phyloP scores from a whole-genome alignment of 768 basidiomycete species.

The Leccinum olivaceopallidum region DNA sequence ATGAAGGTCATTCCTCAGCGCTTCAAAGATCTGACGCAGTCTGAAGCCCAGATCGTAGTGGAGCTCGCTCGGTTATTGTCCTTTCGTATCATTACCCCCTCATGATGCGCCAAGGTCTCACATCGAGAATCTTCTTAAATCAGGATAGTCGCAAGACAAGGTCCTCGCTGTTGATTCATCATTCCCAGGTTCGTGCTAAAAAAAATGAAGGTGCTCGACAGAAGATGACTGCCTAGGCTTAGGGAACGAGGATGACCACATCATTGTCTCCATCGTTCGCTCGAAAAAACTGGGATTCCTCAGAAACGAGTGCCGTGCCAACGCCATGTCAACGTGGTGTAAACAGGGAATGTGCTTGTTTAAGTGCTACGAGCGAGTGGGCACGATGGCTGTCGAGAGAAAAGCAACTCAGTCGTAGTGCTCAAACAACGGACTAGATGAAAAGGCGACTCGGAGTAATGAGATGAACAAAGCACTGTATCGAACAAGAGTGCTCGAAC shows the following conservation, averaged over 20 bases:
- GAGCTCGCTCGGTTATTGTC: constrained; percentile 50
- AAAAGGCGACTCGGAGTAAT: neutral
- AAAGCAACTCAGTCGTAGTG: neutral
- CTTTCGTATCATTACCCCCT: constrained; percentile 72
- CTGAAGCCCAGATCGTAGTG: constrained; percentile 48
- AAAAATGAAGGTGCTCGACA: constrained; percentile 7
- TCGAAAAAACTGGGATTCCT: constrained; percentile 64
- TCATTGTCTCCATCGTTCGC: constrained; percentile 71
- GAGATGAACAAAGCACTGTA: neutral
- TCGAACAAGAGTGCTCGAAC: neutral
- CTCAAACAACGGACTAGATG: neutral
- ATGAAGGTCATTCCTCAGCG: neutral
- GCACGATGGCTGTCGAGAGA: neutral
- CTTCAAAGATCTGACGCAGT: constrained; percentile 3
- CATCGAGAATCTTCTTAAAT: constrained; percentile 58
- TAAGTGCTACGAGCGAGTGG: neutral
- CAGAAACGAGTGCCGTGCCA: constrained; percentile 59
- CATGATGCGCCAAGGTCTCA: constrained; percentile 68
- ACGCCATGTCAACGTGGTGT: constrained; percentile 85
- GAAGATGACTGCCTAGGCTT: constrained; percentile 11
- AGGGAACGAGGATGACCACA: constrained; percentile 83
- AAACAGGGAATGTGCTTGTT: constrained; percentile 58
- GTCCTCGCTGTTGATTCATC: constrained; percentile 81
- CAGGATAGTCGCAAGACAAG: constrained; percentile 55
- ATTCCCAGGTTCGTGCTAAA: constrained; percentile 67